Conservation (phyloP, 2,329 filamentous ascomycete genomes). For the Colletotrichum eremochloae region DNA sequence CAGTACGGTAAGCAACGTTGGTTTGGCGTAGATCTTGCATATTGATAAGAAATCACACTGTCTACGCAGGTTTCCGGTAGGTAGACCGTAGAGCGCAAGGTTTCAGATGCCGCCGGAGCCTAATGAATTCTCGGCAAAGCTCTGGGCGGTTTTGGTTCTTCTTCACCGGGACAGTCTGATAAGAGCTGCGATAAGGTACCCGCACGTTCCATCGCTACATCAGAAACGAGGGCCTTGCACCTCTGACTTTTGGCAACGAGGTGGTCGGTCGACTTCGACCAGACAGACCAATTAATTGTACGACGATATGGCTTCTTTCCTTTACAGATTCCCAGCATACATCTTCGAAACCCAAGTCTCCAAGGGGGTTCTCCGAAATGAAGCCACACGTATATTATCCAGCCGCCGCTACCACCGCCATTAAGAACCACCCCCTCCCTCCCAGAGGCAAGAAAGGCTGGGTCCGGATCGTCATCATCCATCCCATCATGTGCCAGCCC, state of each 20-base stretch:
- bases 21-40: no score
- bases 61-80: background rate
- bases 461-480: conserved; percentile 5
- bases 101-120: conserved; percentile 33
- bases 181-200: conserved; percentile 29
- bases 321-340: background rate
- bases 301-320: background rate
- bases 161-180: background rate
- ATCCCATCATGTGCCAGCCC: conserved; percentile 16
- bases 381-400: no score
- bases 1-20: background rate
- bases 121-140: background rate
- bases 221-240: conserved; percentile 24
- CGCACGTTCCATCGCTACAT: background rate
- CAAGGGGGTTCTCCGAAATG: background rate
- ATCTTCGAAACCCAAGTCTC: background rate
- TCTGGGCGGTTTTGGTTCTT: conserved; percentile 4
- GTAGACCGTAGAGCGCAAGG: background rate
- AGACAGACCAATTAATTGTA: no score
- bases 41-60: conserved; percentile 19
- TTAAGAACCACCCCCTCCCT: background rate
- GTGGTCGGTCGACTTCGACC: background rate
- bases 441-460: background rate
- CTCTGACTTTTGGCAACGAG: conserved; percentile 32
- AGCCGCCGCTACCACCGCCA: background rate